Evolutionary conservation across 1,284 basidiomycete genomes (phyloP).

Genomic region (Vanrija sp.): DNA sequence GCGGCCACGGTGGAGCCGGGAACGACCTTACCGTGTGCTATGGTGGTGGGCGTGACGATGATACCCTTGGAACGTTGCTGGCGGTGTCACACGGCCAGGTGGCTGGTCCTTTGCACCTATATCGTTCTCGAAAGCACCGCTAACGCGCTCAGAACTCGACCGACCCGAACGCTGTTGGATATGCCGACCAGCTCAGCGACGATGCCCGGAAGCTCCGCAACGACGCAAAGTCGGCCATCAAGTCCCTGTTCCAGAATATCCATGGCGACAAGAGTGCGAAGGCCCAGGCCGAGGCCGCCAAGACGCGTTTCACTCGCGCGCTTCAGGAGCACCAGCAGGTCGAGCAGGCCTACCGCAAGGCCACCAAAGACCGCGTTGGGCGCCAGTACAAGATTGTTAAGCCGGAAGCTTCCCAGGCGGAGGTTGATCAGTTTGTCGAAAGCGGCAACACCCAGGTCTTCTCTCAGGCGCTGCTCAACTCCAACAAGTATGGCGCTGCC

Average conservation of each 20-base stretch:
- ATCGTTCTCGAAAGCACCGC: not conserved
- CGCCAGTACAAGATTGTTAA: conserved; percentile 97
- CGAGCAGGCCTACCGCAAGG: conserved; percentile 86
- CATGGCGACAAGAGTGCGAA: conserved; percentile 76
- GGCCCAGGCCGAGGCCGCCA: conserved; percentile 64
- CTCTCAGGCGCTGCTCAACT: conserved; percentile 75
- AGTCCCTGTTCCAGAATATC: conserved; percentile 68
- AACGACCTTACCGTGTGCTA: not conserved
- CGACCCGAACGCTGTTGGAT: conserved; percentile 36
- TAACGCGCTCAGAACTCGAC: conserved; percentile 37
- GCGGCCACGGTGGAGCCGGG: no score
- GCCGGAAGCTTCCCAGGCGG: conserved; percentile 80
- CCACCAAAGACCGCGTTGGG: conserved; percentile 91
- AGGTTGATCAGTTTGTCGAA: conserved; percentile 70
- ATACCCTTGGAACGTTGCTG: not conserved
- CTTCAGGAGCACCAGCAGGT: conserved; percentile 69
- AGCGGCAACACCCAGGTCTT: conserved; percentile 82
- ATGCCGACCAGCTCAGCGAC: conserved; percentile 66
- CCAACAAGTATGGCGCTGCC: conserved; percentile 79
- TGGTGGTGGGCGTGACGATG: no score
- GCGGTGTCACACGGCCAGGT: not conserved
- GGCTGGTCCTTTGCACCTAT: not conserved
- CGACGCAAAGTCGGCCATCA: conserved; percentile 71
- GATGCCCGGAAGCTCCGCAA: conserved; percentile 73
- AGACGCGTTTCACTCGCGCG: conserved; percentile 50